Conservation (phyloP, 305 asterid genomes). For the Solanum hybrid region DNA sequence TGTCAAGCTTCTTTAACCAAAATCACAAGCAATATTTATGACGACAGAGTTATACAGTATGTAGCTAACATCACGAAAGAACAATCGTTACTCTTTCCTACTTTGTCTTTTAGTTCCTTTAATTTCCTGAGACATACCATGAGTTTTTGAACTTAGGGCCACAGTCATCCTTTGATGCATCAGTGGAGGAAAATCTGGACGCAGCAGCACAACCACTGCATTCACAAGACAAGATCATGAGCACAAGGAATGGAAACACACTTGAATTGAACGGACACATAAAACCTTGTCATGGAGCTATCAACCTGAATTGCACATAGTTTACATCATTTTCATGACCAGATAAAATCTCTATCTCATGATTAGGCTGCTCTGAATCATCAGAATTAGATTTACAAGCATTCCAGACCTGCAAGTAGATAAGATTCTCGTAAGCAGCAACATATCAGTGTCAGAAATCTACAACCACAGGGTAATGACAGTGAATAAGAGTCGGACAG, state of each 20-base stretch:
- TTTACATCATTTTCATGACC: constrained; percentile 99
- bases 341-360: constrained; percentile 82
- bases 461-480: background rate
- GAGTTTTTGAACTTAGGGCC: constrained; percentile 76
- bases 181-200: constrained; percentile 49
- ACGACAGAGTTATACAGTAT: background rate
- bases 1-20: background rate
- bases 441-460: background rate
- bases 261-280: background rate
- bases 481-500: background rate
- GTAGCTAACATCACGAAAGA: background rate
- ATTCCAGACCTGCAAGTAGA: constrained; percentile 78
- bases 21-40: background rate
- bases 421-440: background rate
- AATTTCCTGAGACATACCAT: constrained; percentile 38
- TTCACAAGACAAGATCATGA: constrained; percentile 10
- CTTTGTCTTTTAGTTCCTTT: background rate
- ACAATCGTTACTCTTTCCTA: background rate
- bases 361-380: constrained; percentile 83
- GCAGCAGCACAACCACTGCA: constrained; percentile 94
- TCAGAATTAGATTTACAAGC: constrained; percentile 74
- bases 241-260: background rate
- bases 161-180: constrained; percentile 63
- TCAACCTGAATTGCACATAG: constrained; percentile 97
- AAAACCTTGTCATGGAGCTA: constrained; percentile 2